phyloP scores from a whole-genome alignment of 2,329 filamentous ascomycete genomes.

The Fusarium falciforme region DNA sequence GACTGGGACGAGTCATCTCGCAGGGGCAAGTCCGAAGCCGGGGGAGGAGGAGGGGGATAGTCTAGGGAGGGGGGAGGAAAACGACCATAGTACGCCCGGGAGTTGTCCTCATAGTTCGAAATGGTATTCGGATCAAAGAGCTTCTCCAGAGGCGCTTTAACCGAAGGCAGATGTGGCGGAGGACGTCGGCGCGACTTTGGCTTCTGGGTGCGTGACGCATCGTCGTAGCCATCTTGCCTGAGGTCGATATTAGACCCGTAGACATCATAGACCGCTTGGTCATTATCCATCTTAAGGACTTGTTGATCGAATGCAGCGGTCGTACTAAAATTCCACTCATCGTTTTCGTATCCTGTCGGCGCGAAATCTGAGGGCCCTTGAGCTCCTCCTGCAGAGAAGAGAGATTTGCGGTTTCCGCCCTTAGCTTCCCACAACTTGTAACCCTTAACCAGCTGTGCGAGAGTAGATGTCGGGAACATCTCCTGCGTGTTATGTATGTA shows the following conservation, averaged over 20 bases:
- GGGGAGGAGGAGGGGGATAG: conserved; percentile 55
- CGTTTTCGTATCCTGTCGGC: conserved; percentile 60
- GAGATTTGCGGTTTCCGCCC: conserved; percentile 75
- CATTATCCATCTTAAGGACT: conserved; percentile 63
- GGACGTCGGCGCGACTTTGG: conserved; percentile 66
- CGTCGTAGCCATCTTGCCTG: conserved; percentile 56
- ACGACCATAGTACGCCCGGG: conserved; percentile 68
- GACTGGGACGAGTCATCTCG: conserved; percentile 64
- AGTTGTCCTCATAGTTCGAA: conserved; percentile 73
- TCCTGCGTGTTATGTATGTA: conserved; percentile 74
- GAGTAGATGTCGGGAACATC: conserved; percentile 71
- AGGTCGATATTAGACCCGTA: conserved; percentile 71
- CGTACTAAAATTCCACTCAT: conserved; percentile 77
- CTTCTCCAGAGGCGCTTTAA: conserved; percentile 71
- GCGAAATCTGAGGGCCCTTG: conserved; percentile 61
- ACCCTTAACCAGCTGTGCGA: conserved; percentile 75
- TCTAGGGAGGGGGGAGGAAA: conserved; percentile 57
- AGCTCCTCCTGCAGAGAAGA: conserved; percentile 70
- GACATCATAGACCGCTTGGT: conserved; percentile 70
- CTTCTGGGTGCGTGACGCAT: conserved; percentile 65
- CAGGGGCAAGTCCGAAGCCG: conserved; percentile 64
- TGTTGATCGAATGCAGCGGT: conserved; percentile 73
- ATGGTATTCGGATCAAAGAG: conserved; percentile 75
- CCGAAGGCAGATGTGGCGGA: conserved; percentile 67
- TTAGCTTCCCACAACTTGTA: conserved; percentile 82